Evolutionary conservation across 441 rosid genomes (phyloP), one percentile per base, ranked within the genome.

Genomic region (Raphanus hybrid): DNA sequence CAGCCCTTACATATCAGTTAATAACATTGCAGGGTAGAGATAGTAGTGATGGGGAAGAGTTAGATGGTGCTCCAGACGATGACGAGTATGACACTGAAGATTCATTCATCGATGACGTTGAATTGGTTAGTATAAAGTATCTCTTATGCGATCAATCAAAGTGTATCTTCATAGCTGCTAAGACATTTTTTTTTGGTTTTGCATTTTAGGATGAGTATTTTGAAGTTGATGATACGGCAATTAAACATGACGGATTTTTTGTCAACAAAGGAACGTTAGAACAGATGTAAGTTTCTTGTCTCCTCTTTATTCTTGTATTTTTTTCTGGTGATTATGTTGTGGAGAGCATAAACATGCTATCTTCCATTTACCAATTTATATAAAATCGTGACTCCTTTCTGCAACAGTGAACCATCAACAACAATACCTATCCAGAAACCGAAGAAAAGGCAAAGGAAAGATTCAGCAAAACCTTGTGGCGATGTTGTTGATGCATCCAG

Each of bases 11-110:
- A 29, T 29, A 0, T 29, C 34, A 29, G 34, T 29, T 29, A 5
- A 29, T 29, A 29, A 29, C 26, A 29, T 29, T 29, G 4, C 34
- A 29, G 34, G 34, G 34, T 4, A 29, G 34, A 29, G 34, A 29
- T 5, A 29, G 34, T 29, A 29, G 34, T 29, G 34, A 29, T 29
- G 34, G 34, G 1, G 99, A 90, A 82, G 96, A 90, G 80, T 86
- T 91, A 59, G 88, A 89, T 81, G 93, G 93, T 81, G 83, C 83
- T 70, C 98, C 97, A 1, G 97, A 96, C 75, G 99, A 95, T 69
- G 95, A 96, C 75, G 97, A 96, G 69, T 96, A 96, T 74, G 99
- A 96, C 81, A 92, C 99, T 2, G 98, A 90, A 80, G 99, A 96
- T 80, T 96, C 99, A 52, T 96, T 96, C 82, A 96, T 96, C 62